A percentile compares a stretch with the other conserved stretches of the same genome.
These are phyloP conservation scores for Citrus hindsii DNA, from an alignment of 345 rosid genomes.

Conservation along the genomic window DNA sequence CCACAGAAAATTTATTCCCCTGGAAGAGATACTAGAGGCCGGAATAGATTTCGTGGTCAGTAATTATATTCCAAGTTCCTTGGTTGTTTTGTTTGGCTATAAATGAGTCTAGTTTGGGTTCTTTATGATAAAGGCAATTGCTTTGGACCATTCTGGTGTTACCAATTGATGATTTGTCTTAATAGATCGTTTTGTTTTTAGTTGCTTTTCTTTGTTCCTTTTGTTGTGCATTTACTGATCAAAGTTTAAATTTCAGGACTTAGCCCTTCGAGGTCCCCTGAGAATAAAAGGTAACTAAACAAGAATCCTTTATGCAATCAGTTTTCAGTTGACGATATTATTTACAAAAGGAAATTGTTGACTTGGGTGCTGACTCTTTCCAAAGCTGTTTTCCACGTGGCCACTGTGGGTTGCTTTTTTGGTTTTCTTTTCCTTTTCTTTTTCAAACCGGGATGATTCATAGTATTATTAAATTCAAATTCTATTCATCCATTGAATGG, in stretches of 20 bases:
- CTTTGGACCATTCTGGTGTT: background rate
- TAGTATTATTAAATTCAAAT: background rate
- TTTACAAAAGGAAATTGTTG: background rate
- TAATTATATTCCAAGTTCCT: constrained; percentile 7
- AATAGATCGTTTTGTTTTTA: background rate
- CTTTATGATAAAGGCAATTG: background rate
- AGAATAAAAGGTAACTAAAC: constrained; percentile 49
- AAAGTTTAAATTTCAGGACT: constrained; percentile 50
- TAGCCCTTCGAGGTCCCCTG: constrained; percentile 55
- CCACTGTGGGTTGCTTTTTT: background rate
- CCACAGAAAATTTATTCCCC: constrained; percentile 56
- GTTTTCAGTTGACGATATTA: background rate
- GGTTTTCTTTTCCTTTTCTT: background rate
- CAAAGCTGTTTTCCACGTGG: background rate
- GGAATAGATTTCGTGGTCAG: constrained; percentile 50
- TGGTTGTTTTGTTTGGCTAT: background rate
- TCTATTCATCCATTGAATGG: background rate
- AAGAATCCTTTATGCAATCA: background rate
- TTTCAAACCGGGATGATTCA: background rate
- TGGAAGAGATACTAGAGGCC: constrained; percentile 44
- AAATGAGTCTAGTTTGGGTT: background rate
- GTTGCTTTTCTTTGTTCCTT: constrained; percentile 8
- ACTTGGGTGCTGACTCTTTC: background rate
- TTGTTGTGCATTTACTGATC: constrained; percentile 11
- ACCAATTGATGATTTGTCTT: constrained; percentile 3